Conservation (phyloP, 768 basidiomycete genomes). For the Boletus rex-veris region DNA sequence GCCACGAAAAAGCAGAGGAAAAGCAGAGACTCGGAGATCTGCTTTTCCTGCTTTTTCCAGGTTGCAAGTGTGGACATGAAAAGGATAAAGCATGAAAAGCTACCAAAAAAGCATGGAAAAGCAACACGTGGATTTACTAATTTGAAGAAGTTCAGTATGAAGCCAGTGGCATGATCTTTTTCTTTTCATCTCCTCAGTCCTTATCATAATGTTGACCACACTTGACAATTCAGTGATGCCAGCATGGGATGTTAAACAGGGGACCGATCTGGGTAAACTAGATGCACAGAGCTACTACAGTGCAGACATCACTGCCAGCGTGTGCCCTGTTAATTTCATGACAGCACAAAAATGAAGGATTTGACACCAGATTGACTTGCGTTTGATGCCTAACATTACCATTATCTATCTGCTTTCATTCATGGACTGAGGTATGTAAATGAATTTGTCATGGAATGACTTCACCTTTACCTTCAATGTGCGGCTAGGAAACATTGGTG, state of each 20-base stretch:
- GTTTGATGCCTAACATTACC: background rate
- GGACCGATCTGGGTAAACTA: background rate
- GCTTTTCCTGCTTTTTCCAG: too few species aligned
- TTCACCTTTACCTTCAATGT: background rate
- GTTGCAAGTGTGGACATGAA: too few species aligned
- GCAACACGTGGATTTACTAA: too few species aligned
- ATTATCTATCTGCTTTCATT: background rate
- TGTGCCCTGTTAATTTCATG: background rate
- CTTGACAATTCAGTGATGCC: background rate
- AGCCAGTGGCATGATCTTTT: too few species aligned
- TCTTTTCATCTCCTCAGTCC: too few species aligned
- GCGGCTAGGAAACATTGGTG: conserved; percentile 1
- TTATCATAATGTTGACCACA: background rate
- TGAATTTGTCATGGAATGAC: background rate
- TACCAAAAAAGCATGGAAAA: too few species aligned
- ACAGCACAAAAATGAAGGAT: background rate
- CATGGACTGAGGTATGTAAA: background rate
- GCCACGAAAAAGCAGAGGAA: too few species aligned
- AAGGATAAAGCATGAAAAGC: too few species aligned
- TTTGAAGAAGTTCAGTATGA: too few species aligned
- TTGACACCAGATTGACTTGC: background rate
- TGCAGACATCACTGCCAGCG: background rate
- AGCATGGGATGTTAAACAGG: background rate
- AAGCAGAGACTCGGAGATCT: too few species aligned
- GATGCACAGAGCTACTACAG: background rate